Evolutionary conservation across 306 rosid genomes (phyloP).

Genomic region (Phaseolus lunatus): DNA sequence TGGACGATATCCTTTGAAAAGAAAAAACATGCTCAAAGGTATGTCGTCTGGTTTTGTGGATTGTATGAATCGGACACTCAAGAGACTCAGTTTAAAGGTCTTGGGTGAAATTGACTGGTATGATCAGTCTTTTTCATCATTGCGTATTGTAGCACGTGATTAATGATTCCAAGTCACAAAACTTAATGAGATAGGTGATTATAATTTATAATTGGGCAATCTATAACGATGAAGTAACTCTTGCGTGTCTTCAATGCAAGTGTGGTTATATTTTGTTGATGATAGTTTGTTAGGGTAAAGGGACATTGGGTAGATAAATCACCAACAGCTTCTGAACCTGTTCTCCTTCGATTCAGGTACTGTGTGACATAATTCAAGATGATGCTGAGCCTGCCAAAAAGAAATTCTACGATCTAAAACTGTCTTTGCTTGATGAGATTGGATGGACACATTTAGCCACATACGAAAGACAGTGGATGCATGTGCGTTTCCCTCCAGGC

Average conservation of each 20-base stretch:
- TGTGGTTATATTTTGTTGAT: constrained; percentile 19
- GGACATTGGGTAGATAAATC: constrained; percentile 14
- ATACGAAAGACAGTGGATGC: constrained; percentile 88
- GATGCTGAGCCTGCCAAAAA: constrained; percentile 76
- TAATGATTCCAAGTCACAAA: background rate
- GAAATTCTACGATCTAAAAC: constrained; percentile 80
- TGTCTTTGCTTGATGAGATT: constrained; percentile 79
- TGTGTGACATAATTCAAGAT: constrained; percentile 80
- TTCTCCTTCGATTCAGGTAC: constrained; percentile 54
- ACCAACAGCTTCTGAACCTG: constrained; percentile 10
- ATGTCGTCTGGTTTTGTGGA: background rate
- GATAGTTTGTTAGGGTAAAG: background rate
- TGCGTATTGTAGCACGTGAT: constrained; percentile 5
- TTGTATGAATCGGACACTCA: background rate
- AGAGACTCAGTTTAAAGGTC: background rate
- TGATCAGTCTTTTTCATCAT: constrained; percentile 13
- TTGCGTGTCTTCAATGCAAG: constrained; percentile 29
- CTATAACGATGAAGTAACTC: constrained; percentile 18
- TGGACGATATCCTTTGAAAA: background rate
- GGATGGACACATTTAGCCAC: constrained; percentile 81
- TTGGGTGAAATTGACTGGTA: background rate
- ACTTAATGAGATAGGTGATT: constrained; percentile 14
- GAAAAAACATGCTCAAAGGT: background rate
- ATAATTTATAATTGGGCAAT: constrained; percentile 10
- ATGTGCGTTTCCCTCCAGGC: constrained; percentile 83